phyloP scores from a whole-genome alignment of 1,284 basidiomycete species.

The Golubevia pallescens region DNA sequence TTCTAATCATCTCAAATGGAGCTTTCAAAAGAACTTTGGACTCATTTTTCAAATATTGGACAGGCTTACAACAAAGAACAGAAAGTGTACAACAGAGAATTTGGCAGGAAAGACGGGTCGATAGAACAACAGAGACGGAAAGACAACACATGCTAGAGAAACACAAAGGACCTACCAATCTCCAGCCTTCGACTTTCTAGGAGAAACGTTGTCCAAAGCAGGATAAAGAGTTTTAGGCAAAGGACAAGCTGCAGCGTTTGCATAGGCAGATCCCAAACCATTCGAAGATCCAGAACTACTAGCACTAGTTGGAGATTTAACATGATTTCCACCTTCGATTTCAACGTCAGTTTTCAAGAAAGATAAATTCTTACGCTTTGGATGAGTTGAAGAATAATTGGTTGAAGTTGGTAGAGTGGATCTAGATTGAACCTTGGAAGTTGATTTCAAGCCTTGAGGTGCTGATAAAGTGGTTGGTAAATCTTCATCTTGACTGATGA shows the following conservation, averaged over 20 bases:
- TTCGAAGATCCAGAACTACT: not conserved
- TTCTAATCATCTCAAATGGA: no score
- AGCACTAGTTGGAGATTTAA: not conserved
- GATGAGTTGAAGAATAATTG: not conserved
- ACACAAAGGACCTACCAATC: not conserved
- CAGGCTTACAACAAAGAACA: no score
- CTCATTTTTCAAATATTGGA: no score
- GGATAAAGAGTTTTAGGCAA: not conserved
- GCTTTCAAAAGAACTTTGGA: no score
- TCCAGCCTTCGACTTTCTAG: not conserved
- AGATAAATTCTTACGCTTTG: not conserved
- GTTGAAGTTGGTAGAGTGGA: not conserved
- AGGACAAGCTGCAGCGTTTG: not conserved
- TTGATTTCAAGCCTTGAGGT: not conserved
- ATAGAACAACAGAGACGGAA: no score
- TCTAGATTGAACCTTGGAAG: not conserved
- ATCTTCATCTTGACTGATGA: no score
- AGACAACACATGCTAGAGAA: no score
- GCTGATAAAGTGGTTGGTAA: not conserved
- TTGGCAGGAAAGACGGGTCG: no score
- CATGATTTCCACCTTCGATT: not conserved
- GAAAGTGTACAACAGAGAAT: no score
- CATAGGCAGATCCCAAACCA: not conserved
- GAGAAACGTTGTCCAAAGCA: not conserved
- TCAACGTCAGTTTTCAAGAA: not conserved